Evolutionary conservation across 495 filamentous ascomycete genomes (phyloP).

Genomic region (Penicillium coffeae): DNA sequence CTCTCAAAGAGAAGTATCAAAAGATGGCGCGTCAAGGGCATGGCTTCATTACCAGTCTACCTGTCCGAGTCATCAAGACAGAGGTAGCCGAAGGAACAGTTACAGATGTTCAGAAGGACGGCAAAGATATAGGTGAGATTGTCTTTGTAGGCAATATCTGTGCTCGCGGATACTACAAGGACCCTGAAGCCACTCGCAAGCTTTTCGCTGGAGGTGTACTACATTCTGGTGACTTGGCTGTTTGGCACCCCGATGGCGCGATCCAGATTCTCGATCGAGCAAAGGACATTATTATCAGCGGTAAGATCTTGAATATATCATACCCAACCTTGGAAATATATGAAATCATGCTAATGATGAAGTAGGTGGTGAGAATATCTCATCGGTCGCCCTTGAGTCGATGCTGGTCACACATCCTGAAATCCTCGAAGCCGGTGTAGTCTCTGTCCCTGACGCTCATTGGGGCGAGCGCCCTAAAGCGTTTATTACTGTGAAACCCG

Average conservation of each 20-base stretch:
- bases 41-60: constrained; percentile 81
- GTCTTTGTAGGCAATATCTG: constrained; percentile 91
- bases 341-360: constrained; percentile 5
- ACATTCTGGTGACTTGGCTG: constrained; percentile 88
- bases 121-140: constrained; percentile 90
- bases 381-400: constrained; percentile 83
- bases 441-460: constrained; percentile 83
- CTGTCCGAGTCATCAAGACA: constrained; percentile 77
- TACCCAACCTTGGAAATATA: too few relatives aligned
- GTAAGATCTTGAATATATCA: too few relatives aligned
- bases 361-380: constrained; percentile 93
- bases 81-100: constrained; percentile 64
- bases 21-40: constrained; percentile 93
- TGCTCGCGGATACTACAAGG: constrained; percentile 86
- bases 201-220: constrained; percentile 83
- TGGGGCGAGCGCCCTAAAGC: constrained; percentile 97
- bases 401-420: constrained; percentile 89
- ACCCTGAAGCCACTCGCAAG: constrained; percentile 79
- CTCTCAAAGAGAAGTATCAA: constrained; percentile 68
- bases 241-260: constrained; percentile 84
- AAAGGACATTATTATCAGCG: constrained; percentile 98
- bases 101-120: constrained; percentile 73
- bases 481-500: constrained; percentile 74
- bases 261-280: constrained; percentile 90
- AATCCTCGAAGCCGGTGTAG: constrained; percentile 86